These are phyloP conservation scores for Sporobolus alterniflorus DNA, from an alignment of 202 grass and related monocot genomes.

Conservation along the genomic window DNA sequence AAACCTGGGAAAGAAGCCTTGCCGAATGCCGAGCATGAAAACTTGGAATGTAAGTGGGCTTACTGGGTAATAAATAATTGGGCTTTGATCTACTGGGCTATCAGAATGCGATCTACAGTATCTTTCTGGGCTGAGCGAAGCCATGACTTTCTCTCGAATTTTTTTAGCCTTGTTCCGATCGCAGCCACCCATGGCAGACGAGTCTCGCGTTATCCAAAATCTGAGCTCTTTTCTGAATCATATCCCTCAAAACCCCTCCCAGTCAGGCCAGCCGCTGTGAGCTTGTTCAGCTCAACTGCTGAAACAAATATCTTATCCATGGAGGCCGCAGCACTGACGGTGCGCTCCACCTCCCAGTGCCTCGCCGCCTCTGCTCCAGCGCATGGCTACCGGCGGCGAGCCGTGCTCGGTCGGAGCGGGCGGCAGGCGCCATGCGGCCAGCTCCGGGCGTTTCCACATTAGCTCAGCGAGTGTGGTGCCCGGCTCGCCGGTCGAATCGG, in stretches of 20 bases:
- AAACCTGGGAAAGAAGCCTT: too few relatives aligned
- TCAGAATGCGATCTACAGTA: neutral
- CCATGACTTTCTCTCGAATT: neutral
- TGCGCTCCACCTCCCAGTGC: neutral
- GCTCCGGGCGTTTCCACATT: slow-evolving; percentile 31
- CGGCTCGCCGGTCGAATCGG: slow-evolving; percentile 39
- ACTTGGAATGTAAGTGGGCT: too few relatives aligned
- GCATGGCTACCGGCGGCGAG: slow-evolving; percentile 2
- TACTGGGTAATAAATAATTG: neutral
- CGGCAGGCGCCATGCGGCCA: neutral
- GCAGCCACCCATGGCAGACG: neutral
- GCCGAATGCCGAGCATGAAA: too few relatives aligned
- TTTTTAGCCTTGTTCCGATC: too few relatives aligned
- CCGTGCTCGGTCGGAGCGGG: neutral
- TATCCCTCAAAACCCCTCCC: too few relatives aligned
- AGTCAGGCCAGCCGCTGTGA: neutral
- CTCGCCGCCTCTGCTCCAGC: neutral
- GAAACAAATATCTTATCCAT: slow-evolving; percentile 19
- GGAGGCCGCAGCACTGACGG: slow-evolving; percentile 19
- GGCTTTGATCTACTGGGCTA: neutral
- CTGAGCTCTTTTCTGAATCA: too few relatives aligned
- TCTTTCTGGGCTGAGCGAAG: neutral
- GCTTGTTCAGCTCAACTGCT: neutral
- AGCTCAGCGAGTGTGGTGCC: slow-evolving; percentile 56
- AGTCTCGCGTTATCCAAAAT: neutral